Conservation (phyloP, 371 early-diverging fungal species). For the Pancytospora philotis region DNA sequence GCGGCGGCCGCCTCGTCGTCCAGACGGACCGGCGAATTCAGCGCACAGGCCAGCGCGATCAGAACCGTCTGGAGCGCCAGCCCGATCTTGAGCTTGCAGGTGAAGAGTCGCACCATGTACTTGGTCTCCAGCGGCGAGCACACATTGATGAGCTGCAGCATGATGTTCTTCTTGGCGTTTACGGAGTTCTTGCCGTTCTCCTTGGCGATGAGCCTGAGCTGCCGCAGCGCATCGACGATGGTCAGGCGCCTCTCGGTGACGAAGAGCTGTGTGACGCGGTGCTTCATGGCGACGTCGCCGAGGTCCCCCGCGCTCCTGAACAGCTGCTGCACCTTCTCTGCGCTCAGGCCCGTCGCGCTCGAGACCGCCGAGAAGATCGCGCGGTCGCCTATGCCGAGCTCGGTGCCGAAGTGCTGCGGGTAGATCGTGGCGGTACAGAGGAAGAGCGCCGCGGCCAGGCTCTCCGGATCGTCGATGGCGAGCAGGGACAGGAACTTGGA, state of each 20-base stretch:
- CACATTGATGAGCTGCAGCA: constrained; percentile 45
- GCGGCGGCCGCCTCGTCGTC: constrained; percentile 24
- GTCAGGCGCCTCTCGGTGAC: constrained; percentile 37
- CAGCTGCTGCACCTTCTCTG: constrained; percentile 41
- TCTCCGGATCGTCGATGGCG: constrained; percentile 3
- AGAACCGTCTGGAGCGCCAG: constrained; percentile 58
- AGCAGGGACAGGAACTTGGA: constrained; percentile 30
- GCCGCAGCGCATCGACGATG: constrained; percentile 42
- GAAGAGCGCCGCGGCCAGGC: constrained; percentile 45
- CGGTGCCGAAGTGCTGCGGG: constrained; percentile 51
- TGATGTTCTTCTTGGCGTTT: constrained; percentile 41
- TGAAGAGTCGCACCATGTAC: constrained; percentile 57
- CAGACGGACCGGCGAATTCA: constrained; percentile 12
- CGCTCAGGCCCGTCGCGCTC: constrained; percentile 36
- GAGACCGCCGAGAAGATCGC: constrained; percentile 45
- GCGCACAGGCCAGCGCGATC: constrained; percentile 37
- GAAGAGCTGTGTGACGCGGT: constrained; percentile 34
- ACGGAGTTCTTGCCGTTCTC: constrained; percentile 46
- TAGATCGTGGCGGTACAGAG: constrained; percentile 52
- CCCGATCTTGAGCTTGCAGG: constrained; percentile 59
- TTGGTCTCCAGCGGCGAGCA: constrained; percentile 51
- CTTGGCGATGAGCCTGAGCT: constrained; percentile 38
- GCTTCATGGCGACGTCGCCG: constrained; percentile 58
- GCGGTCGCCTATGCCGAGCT: constrained; percentile 59
- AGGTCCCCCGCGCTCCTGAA: constrained; percentile 55